phyloP scores from a whole-genome alignment of 2,329 filamentous ascomycete genomes.

The Lachnellula arida region DNA sequence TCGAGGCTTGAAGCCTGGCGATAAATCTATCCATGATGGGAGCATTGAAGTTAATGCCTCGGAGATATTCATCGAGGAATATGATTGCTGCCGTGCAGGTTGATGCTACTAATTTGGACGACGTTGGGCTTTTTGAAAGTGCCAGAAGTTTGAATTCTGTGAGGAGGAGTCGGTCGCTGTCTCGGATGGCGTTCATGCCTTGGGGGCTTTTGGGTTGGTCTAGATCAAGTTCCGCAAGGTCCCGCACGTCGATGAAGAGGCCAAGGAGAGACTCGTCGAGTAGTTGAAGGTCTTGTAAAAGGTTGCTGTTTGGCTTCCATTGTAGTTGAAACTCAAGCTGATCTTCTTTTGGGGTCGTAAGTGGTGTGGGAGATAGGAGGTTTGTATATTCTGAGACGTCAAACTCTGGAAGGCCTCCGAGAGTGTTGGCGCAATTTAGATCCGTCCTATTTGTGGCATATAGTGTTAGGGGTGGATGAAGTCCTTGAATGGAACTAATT shows the following conservation, averaged over 20 bases:
- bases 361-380: not conserved
- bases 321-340: conserved; percentile 2
- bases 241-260: conserved; percentile 7
- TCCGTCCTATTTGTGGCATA: conserved; percentile 9
- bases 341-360: not conserved
- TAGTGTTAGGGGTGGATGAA: not conserved
- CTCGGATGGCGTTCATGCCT: not conserved
- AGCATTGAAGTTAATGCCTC: conserved; percentile 11
- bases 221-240: not conserved
- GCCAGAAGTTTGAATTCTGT: conserved; percentile 9
- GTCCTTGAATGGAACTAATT: not conserved
- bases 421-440: conserved; percentile 13
- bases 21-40: conserved; percentile 10
- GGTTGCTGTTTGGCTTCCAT: not conserved
- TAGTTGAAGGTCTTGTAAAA: not conserved
- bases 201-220: not conserved
- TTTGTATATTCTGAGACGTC: not conserved
- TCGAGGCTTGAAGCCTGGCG: conserved; percentile 7
- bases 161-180: conserved; percentile 13
- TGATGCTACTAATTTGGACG: conserved; percentile 10
- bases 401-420: conserved; percentile 8
- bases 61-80: conserved; percentile 13
- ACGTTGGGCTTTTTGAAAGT: conserved; percentile 6
- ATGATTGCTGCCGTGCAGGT: conserved; percentile 12
- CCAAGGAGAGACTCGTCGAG: not conserved